phyloP scores from a whole-genome alignment of 495 filamentous ascomycete species.

The Talaromyces stipitatus region DNA sequence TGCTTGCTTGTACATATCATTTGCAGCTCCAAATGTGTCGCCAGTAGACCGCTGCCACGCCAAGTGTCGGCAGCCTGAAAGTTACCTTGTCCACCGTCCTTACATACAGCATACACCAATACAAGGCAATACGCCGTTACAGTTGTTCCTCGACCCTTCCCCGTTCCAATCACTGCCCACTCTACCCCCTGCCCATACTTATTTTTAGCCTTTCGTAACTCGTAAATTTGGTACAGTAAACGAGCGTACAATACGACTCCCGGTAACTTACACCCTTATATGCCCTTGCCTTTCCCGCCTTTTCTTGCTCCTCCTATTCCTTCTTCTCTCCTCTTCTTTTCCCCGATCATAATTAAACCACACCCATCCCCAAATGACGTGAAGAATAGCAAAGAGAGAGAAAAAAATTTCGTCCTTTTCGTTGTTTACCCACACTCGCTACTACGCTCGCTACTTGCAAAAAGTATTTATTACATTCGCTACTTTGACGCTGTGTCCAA shows the following conservation, averaged over 20 bases:
- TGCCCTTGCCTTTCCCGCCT: conserved; percentile 2
- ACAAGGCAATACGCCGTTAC: background rate
- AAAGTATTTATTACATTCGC: conserved; percentile 36
- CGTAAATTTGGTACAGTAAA: background rate
- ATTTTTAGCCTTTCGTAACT: background rate
- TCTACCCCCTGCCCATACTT: background rate
- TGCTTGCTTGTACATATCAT: background rate
- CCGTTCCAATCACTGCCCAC: background rate
- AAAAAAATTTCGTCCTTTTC: conserved; percentile 1
- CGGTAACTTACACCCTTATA: background rate
- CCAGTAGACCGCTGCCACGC: background rate
- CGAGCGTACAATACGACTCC: background rate
- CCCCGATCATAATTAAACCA: conserved; percentile 10
- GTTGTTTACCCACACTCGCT: conserved; percentile 35
- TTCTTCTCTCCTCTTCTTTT: conserved; percentile 15
- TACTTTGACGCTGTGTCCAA: conserved; percentile 19
- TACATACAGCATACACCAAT: background rate
- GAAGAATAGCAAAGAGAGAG: conserved; percentile 3
- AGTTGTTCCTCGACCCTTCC: background rate
- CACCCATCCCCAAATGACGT: conserved; percentile 13
- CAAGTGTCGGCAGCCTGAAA: background rate
- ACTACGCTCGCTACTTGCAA: conserved; percentile 40
- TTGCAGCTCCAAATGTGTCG: background rate
- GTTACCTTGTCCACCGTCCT: background rate
- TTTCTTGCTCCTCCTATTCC: conserved; percentile 20